These are phyloP conservation scores for Pythium plurisporium DNA, from an alignment of 352 stramenopile species.

Conservation along the genomic window DNA sequence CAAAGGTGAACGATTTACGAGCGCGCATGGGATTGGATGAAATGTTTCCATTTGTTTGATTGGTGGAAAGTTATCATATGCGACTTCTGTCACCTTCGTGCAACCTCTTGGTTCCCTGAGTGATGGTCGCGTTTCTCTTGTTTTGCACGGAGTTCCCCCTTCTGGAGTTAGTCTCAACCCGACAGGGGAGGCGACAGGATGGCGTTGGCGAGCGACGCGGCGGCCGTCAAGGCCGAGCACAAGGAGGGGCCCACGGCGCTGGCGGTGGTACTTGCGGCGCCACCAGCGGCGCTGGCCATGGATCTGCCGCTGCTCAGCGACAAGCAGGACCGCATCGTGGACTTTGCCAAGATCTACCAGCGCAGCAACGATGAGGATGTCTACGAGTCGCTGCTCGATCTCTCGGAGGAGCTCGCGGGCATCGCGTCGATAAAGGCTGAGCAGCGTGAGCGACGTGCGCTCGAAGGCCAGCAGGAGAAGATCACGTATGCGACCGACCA, in stretches of 20 bases:
- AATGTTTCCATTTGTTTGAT: slow-evolving; percentile 15
- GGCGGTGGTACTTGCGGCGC: background rate
- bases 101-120: background rate
- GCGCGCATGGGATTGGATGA: slow-evolving; percentile 8
- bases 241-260: background rate
- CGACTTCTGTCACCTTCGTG: background rate
- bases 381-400: slow-evolving; percentile 41
- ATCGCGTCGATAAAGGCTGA: slow-evolving; percentile 23
- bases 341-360: slow-evolving; percentile 68
- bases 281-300: slow-evolving; percentile 5
- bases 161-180: no score
- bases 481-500: slow-evolving; percentile 52
- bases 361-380: slow-evolving; percentile 51
- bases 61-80: slow-evolving; percentile 7
- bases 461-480: slow-evolving; percentile 17
- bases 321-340: slow-evolving; percentile 28
- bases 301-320: slow-evolving; percentile 23
- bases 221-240: slow-evolving; percentile 3
- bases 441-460: slow-evolving; percentile 29
- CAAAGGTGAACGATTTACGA: slow-evolving; percentile 24
- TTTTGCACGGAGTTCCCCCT: background rate
- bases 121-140: background rate
- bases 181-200: no score
- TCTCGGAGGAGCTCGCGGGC: slow-evolving; percentile 52
- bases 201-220: slow-evolving; percentile 3